These are phyloP conservation scores for Brassica balearica DNA, from an alignment of 441 rosid species.

Conservation along the genomic window DNA sequence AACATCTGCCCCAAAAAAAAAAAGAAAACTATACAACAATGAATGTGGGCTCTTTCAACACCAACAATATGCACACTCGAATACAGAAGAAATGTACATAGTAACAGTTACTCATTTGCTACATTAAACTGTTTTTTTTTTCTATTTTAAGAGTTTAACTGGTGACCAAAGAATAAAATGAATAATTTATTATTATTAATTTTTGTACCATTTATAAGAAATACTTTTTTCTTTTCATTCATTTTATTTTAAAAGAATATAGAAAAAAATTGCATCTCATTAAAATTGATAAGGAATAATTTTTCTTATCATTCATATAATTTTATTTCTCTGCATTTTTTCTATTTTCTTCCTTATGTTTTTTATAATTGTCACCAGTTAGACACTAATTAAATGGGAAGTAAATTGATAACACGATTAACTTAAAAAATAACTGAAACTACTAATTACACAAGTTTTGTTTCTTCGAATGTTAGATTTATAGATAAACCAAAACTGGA, in stretches of 20 bases:
- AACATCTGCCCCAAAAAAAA: background rate
- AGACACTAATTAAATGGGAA: background rate
- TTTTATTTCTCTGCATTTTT: too few species aligned
- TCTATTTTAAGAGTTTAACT: too few species aligned
- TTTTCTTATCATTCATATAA: too few species aligned
- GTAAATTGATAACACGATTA: background rate
- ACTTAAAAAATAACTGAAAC: background rate
- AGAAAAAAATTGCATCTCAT: too few species aligned
- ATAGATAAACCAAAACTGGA: background rate
- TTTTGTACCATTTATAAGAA: too few species aligned
- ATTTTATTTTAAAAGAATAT: too few species aligned
- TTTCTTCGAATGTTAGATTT: background rate
- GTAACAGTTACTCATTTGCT: background rate
- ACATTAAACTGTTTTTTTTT: background rate
- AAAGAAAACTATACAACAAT: slow-evolving; percentile 1
- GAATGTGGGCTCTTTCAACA: slow-evolving; percentile 9
- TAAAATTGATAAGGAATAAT: too few species aligned
- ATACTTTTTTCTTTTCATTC: too few species aligned
- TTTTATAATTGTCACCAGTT: too few species aligned
- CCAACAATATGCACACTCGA: background rate
- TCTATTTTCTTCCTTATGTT: too few species aligned
- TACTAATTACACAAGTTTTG: background rate
- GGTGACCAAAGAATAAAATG: too few species aligned
- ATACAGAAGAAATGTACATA: background rate
- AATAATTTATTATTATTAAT: too few species aligned